A percentile compares a stretch with the other conserved stretches of the same genome.
These are phyloP conservation scores for Yamadazyma buinensis DNA, from an alignment of 1,139 yeast species.

Conservation along the genomic window DNA sequence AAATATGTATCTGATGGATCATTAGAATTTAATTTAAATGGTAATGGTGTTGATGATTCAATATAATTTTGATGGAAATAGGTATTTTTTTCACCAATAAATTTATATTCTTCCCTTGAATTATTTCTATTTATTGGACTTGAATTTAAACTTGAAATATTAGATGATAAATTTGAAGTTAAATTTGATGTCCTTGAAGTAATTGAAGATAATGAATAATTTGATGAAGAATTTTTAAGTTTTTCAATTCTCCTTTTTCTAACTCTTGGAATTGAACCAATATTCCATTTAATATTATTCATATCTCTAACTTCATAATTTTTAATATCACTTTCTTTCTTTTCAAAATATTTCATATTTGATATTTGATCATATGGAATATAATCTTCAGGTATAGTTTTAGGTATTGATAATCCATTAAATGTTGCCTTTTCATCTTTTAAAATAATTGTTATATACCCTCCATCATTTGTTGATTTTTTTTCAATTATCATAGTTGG, in stretches of 20 bases:
- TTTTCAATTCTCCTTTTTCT: conserved; percentile 18
- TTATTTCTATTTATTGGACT: neutral
- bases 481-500: conserved; percentile 31
- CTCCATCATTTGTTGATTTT: conserved; percentile 24
- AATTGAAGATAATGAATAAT: neutral
- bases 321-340: conserved; percentile 14
- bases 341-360: conserved; percentile 8
- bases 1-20: conserved; percentile 31
- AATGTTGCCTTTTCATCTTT: conserved; percentile 12
- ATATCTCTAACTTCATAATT: conserved; percentile 33
- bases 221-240: conserved; percentile 13
- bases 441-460: conserved; percentile 27
- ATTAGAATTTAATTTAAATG: conserved; percentile 15
- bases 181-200: neutral
- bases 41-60: conserved; percentile 10
- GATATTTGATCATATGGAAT: conserved; percentile 21
- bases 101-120: conserved; percentile 17
- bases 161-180: neutral
- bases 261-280: conserved; percentile 46
- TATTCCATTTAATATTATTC: conserved; percentile 30
- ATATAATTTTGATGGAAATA: conserved; percentile 31
- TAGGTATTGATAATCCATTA: conserved; percentile 28
- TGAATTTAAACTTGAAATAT: neutral
- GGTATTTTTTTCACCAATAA: conserved; percentile 25
- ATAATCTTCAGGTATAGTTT: conserved; percentile 19